These are phyloP conservation scores for Cicer pinnatifidum DNA, from an alignment of 306 rosid genomes.

Conservation along the genomic window DNA sequence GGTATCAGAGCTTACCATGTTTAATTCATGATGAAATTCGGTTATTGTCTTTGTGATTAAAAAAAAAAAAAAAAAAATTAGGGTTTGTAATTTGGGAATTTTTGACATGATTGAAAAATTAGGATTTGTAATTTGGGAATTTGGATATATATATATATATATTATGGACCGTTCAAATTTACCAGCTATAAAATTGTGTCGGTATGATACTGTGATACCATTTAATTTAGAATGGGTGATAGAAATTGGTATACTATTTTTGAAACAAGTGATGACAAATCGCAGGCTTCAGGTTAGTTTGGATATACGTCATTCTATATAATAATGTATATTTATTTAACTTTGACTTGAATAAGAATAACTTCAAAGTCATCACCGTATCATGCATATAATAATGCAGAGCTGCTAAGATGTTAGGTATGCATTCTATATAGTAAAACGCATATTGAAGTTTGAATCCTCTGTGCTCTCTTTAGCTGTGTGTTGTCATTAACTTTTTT, in stretches of 20 bases:
- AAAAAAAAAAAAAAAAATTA: no score
- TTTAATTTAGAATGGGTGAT: background rate
- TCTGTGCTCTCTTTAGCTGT: no score
- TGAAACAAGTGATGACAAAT: background rate
- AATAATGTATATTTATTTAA: background rate
- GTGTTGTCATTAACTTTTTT: no score
- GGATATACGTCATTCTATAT: background rate
- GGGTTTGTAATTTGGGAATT: no score
- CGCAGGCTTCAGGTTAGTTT: background rate
- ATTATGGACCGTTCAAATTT: background rate
- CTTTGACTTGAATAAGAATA: no score
- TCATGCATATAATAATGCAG: conserved; percentile 33
- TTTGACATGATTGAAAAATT: no score
- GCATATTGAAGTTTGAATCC: no score
- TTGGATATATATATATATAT: no score
- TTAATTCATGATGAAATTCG: no score
- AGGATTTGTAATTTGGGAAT: no score
- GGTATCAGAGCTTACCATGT: no score
- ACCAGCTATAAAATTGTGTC: background rate
- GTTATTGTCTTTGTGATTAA: no score
- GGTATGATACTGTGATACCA: background rate
- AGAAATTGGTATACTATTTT: conserved; percentile 11
- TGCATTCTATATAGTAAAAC: conserved; percentile 13
- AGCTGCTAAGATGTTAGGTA: conserved; percentile 40
- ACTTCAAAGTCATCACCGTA: conserved; percentile 7